Percentiles rank a stretch among this genome's conserved stretches.
Evolutionary conservation across 2,329 filamentous ascomycete species (phyloP).

Genomic region (Juglanconis oblonga): DNA sequence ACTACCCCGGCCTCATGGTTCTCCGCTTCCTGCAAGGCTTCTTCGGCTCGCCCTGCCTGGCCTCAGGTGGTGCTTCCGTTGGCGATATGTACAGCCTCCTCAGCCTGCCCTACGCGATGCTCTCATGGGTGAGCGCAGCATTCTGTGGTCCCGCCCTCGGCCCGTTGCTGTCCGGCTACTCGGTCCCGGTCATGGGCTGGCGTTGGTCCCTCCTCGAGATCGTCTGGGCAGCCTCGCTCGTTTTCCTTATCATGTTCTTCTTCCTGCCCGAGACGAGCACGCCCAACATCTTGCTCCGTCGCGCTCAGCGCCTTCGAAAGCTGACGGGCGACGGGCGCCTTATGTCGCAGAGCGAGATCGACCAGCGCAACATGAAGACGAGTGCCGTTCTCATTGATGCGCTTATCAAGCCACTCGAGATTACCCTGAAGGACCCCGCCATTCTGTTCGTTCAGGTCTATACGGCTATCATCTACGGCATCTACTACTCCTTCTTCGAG

Average conservation of each 20-base stretch:
- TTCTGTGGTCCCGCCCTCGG: slow-evolving; percentile 51
- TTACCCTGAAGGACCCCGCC: slow-evolving; percentile 59
- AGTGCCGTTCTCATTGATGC: slow-evolving; percentile 49
- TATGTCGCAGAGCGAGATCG: slow-evolving; percentile 62
- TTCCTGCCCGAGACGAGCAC: slow-evolving; percentile 63
- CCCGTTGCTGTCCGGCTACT: slow-evolving; percentile 59
- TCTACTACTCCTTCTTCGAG: slow-evolving; percentile 64
- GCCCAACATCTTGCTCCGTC: slow-evolving; percentile 58
- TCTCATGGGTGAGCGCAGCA: slow-evolving; percentile 54
- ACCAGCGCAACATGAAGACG: slow-evolving; percentile 52
- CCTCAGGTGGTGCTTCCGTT: slow-evolving; percentile 53
- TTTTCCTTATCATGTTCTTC: slow-evolving; percentile 60
- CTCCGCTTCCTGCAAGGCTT: slow-evolving; percentile 64
- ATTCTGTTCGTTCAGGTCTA: slow-evolving; percentile 62
- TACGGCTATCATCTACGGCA: slow-evolving; percentile 59
- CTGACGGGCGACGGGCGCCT: slow-evolving; percentile 55
- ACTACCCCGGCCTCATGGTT: slow-evolving; percentile 62
- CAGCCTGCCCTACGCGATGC: slow-evolving; percentile 56
- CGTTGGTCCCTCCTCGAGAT: slow-evolving; percentile 65
- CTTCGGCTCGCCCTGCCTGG: slow-evolving; percentile 64
- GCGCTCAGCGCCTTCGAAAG: slow-evolving; percentile 59
- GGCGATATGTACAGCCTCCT: slow-evolving; percentile 53
- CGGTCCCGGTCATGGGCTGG: slow-evolving; percentile 56
- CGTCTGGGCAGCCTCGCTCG: slow-evolving; percentile 57
- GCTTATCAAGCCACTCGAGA: slow-evolving; percentile 59